Evolutionary conservation across 495 filamentous ascomycete genomes (phyloP), one percentile per base, ranked within the genome.

Genomic region (Polyplosphaeria fusca): DNA sequence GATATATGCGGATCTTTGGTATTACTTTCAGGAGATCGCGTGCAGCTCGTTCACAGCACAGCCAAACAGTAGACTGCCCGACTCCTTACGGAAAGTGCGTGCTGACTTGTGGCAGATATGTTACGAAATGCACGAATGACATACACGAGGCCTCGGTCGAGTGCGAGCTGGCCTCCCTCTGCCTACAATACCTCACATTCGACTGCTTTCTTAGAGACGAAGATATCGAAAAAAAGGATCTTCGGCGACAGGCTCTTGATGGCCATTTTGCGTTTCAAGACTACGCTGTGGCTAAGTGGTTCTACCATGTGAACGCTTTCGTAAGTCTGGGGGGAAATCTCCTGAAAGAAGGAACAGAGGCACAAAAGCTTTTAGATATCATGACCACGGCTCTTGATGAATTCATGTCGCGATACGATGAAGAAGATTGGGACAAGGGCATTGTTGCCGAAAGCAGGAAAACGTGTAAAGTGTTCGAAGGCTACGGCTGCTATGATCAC

Each of bases 1-100:
- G 70, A 75, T 19, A 56, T 77, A 4, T 79, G 74, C 55, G 77
- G 77, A 19, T 73, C 75, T 11, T 59, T 80, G 14, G 58, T 80
- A 14, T 22, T 24, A 26, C 19, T 44, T 5, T 9, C 20, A 2
- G 51, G 51, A 1, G 40, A 54, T 18, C 38, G 51, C 14, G 51
- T 54, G 9, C 19, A 18, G 12, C 62, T 79, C 9, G 70, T 78
- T 43, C 76, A 79, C 52, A 58, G 49, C 18, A 77, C 75, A 16
- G 75, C 74, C 7, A 71, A 67, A 60, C 30, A 58, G 76, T 77
- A 60, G 67, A 71, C 30, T 18, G n/a, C 32, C 7, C 19, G n/a
- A 16, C 19, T 12, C 47, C 26, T 52, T 14, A 35, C 14, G 30
- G 14, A 7, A 14, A 35, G 30, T 14, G 14, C 19, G 19, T 28